A percentile compares a stretch with the other conserved stretches of the same genome.
Evolutionary conservation across 169 alveolate genomes (phyloP).

Genomic region (Theileria orientalis): DNA sequence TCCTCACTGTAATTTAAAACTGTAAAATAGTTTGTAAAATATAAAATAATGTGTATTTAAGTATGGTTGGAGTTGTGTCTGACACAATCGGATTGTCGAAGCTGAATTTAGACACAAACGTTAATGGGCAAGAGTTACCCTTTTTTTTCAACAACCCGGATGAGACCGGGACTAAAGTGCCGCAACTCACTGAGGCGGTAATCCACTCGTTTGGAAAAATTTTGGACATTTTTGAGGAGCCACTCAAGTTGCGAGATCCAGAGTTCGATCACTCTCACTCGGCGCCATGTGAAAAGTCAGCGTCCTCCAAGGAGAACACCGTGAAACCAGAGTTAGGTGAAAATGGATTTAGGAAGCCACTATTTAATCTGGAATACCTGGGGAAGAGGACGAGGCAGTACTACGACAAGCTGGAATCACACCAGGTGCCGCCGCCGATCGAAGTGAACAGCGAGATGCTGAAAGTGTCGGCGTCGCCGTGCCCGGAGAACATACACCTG

Average conservation of each 20-base stretch:
- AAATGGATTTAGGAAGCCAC: background rate
- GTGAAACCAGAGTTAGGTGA: background rate
- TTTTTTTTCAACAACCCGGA: slow-evolving; percentile 9
- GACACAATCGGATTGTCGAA: background rate
- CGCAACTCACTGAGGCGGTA: slow-evolving; percentile 48
- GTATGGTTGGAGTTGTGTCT: background rate
- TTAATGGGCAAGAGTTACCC: slow-evolving; percentile 44
- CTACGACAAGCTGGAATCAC: background rate
- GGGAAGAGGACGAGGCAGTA: background rate
- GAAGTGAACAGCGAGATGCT: background rate
- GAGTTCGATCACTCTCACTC: slow-evolving; percentile 20
- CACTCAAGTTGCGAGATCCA: slow-evolving; percentile 34
- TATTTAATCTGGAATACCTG: background rate
- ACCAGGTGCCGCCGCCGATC: background rate
- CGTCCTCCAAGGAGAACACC: background rate
- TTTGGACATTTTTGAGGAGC: slow-evolving; percentile 51
- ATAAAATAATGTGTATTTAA: background rate
- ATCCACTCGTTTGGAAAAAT: slow-evolving; percentile 48
- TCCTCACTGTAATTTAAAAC: background rate
- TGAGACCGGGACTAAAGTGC: slow-evolving; percentile 18
- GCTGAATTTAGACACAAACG: background rate
- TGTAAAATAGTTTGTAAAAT: background rate
- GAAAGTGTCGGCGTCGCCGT: slow-evolving; percentile 42
- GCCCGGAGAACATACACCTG: slow-evolving; percentile 27
- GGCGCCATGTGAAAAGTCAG: background rate